Conservation (phyloP, 2,329 filamentous ascomycete genomes). For the Colletotrichum caudatum region DNA sequence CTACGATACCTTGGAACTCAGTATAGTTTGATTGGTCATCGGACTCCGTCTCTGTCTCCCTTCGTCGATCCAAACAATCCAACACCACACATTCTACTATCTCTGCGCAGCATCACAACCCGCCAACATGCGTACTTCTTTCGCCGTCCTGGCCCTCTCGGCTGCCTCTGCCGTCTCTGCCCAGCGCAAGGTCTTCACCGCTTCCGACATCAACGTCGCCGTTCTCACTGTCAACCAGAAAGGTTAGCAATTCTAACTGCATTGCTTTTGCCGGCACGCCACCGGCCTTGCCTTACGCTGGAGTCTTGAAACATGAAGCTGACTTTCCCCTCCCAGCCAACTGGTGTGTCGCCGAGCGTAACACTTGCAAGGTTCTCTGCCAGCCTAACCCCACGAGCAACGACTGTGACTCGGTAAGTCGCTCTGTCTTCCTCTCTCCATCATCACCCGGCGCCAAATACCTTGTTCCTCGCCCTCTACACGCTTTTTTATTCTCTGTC, state of each 20-base stretch:
- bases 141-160: conserved; percentile 40
- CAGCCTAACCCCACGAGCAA: conserved; percentile 53
- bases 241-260: conserved; percentile 19
- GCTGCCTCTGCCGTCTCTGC: conserved; percentile 37
- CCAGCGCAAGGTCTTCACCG: conserved; percentile 38
- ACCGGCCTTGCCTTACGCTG: background rate
- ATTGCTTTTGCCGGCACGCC: background rate
- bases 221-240: conserved; percentile 20
- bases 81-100: conserved; percentile 16
- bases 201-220: conserved; percentile 36
- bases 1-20: conserved; percentile 34
- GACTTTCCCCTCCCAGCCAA: conserved; percentile 51
- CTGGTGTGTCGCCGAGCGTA: conserved; percentile 65
- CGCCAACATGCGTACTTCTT: conserved; percentile 40
- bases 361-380: conserved; percentile 65
- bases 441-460: background rate
- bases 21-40: conserved; percentile 34
- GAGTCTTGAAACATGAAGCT: background rate
- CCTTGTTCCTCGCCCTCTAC: background rate
- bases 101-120: conserved; percentile 18
- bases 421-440: background rate
- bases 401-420: conserved; percentile 60
- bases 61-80: conserved; percentile 9
- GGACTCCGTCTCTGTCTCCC: conserved; percentile 13
- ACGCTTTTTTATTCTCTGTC: background rate